Evolutionary conservation across 768 basidiomycete species (phyloP).

Genomic region (Hericium rajendrae): DNA sequence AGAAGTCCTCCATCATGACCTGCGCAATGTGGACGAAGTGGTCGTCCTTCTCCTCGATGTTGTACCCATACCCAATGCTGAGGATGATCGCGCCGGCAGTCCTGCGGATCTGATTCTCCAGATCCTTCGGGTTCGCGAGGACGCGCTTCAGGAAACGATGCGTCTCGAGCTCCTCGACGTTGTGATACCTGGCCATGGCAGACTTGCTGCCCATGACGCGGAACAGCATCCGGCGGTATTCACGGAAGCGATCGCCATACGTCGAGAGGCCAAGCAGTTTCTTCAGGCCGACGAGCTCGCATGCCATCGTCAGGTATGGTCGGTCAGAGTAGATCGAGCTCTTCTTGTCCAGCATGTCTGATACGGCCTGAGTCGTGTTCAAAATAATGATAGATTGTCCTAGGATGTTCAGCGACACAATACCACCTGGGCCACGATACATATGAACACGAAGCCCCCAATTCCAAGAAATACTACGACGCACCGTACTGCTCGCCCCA

Average conservation of each 20-base stretch:
- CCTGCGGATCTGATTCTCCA: conserved; percentile 7
- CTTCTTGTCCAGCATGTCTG: conserved; percentile 40
- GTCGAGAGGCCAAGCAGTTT: conserved; percentile 33
- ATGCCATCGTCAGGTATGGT: conserved; percentile 36
- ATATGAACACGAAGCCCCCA: too few relatives aligned
- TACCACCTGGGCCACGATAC: not conserved
- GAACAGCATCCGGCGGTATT: conserved; percentile 35
- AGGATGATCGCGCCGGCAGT: conserved; percentile 20
- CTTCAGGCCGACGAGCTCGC: conserved; percentile 35
- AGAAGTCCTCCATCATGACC: conserved; percentile 5
- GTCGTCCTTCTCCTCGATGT: conserved; percentile 17
- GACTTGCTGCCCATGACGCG: conserved; percentile 27
- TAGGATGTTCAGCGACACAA: conserved; percentile 9
- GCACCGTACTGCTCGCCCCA: not conserved
- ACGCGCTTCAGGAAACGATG: conserved; percentile 5
- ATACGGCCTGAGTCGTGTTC: conserved; percentile 28
- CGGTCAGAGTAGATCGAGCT: conserved; percentile 39
- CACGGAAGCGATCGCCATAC: conserved; percentile 34
- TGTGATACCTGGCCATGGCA: not conserved
- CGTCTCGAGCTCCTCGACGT: conserved; percentile 8
- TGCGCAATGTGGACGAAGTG: conserved; percentile 15
- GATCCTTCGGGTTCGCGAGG: conserved; percentile 1
- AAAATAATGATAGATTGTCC: conserved; percentile 40
- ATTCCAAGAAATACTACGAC: not conserved
- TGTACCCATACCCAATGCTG: conserved; percentile 22